phyloP scores from a whole-genome alignment of 805 yeast species.

The Saturnispora silvae region DNA sequence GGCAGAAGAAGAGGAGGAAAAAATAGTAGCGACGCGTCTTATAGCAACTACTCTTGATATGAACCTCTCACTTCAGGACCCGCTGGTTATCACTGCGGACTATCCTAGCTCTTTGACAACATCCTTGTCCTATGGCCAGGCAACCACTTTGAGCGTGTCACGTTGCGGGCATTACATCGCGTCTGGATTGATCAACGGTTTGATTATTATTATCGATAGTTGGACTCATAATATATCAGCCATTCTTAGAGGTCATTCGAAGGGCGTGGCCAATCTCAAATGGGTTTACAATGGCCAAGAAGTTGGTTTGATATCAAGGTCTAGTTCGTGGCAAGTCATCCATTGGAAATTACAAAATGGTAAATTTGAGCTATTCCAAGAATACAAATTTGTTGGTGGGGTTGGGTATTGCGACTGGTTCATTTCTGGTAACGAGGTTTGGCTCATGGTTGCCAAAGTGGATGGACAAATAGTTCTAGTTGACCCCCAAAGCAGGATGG shows the following conservation, averaged over 20 bases:
- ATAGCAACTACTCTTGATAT: slow-evolving; percentile 29
- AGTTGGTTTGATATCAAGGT: slow-evolving; percentile 54
- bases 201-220: slow-evolving; percentile 61
- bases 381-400: background rate
- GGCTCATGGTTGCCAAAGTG: slow-evolving; percentile 8
- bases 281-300: slow-evolving; percentile 48
- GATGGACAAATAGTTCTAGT: background rate
- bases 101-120: slow-evolving; percentile 78
- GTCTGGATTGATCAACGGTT: slow-evolving; percentile 66
- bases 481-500: background rate
- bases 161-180: slow-evolving; percentile 79
- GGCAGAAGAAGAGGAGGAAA: too few species aligned
- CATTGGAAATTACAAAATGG: slow-evolving; percentile 24
- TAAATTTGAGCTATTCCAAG: background rate
- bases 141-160: slow-evolving; percentile 60
- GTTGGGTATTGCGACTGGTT: background rate
- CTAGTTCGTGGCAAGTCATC: slow-evolving; percentile 74
- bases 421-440: background rate
- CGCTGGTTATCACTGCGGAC: slow-evolving; percentile 84
- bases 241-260: slow-evolving; percentile 51
- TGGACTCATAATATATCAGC: slow-evolving; percentile 55
- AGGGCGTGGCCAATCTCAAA: slow-evolving; percentile 59
- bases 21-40: too few species aligned
- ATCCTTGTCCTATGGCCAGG: slow-evolving; percentile 54
- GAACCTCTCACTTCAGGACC: slow-evolving; percentile 81